Evolutionary conservation across 2,329 filamentous ascomycete species (phyloP), one percentile per base, ranked within the genome.

Genomic region (Calonectria pteridis): DNA sequence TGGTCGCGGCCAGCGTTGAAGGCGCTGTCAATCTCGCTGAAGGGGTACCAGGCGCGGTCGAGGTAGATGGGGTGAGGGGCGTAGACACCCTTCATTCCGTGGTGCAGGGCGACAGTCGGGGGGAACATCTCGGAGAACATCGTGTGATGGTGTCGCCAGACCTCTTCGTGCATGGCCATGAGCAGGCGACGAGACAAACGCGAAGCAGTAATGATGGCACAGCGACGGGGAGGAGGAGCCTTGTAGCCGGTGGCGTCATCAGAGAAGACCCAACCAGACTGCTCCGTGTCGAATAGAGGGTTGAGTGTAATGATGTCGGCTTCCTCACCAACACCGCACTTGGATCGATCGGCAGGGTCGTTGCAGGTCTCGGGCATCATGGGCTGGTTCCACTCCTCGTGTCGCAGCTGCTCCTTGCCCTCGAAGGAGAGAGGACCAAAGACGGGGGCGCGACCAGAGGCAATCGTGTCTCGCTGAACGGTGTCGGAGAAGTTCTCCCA

Each of bases 101-200:
- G 94, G 77, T 95, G 94, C 6, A 96, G 86, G 0, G 93, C 93
- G 81, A 92, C 89, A 0, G 89, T 90, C 0, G 93, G 89, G 2
- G 93, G 93, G 84, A 93, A 95, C 94, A 96, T 96, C 83, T 96
- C 94, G 31, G 90, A 91, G 82, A 94, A 95, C 93, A 93, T 95
- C 83, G 88, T 92, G 83, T 92, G 94, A 75, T 91, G 91, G 78
- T 90, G 87, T 33, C 89, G 88, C 83, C 88, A 92, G 58, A 92
- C 93, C 80, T 95, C 93, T 77, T 94, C 89, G 83, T 96, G 94
- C 93, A 96, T 95, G 6, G 91, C 91, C 58, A 89, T 84, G 7
- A 95, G 85, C 1, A 95, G 87, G 16, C 93, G 89, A 29, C 91
- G 89, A 33, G 91, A 93, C 40, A 95, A 86, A 13, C 94, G 91